Base-by-base conservation (phyloP, 2,329 filamentous ascomycete genomes). In the Claviceps sp. region DNA sequence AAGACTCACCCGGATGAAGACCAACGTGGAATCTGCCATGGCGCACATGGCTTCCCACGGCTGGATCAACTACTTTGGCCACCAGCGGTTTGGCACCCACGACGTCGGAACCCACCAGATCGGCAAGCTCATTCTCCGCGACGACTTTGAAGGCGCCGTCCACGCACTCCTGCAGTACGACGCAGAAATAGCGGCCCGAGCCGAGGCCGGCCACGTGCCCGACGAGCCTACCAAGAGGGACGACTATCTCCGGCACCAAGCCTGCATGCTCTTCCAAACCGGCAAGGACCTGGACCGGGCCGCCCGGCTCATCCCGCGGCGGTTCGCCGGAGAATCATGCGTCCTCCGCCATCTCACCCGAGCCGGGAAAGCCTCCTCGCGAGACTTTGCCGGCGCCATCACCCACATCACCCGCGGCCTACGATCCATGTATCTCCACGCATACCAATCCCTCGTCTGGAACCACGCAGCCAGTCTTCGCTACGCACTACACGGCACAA, bases 61-160 rank as follows among this genome's bases (percentile, higher is more conserved):
- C 2, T 98, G 94, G 73, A 83, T 98, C 68, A 98, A 98, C 69
- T 98, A 97, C 71, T 98, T 90, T 63, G 93, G 93, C 8, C 81
- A 97, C n/a, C 93, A 98, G 69, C 83, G 93, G 24, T 98, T 98
- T 61, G 93, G 93, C 30, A 91, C 89, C 0, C 91, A 93, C 66
- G 73, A 81, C 30, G 85, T 87, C 13, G 86, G 89, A 38, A 98
- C 93, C 0, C 89, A 97, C 62, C 78, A 84, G 42, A 74, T 96
- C 48, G 93, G 93, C 48, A 80, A 85, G 63, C 84, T 87, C 65
- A 89, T 98, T 63, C 76, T 98, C 0, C 78, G 87, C 58, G 84
- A 80, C 34, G 82, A 95, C 61, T 89, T 89, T 59, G 77, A 90
- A 63, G 86, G 80, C 37, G 91, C 91, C 14, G 81, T 93, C 52